Base-by-base conservation (phyloP, 2,329 filamentous ascomycete species). In the Didymella pinodella region DNA sequence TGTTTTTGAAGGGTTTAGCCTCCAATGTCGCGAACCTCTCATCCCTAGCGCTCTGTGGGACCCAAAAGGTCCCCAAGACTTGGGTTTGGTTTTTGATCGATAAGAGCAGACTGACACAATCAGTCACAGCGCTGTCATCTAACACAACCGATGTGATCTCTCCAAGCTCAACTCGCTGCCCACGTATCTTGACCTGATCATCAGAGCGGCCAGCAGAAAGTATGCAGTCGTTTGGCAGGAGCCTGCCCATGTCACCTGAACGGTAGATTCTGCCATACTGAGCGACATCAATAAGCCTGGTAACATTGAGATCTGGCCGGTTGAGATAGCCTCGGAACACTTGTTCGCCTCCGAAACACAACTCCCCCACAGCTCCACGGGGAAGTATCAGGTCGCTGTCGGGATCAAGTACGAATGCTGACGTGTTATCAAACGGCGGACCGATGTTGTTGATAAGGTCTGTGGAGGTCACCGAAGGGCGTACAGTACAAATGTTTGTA, bases 281-380 rank as follows among this genome's bases (percentile, higher is more conserved):
- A 0, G 88, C 83, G 69, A 96, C 90, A 0, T 86, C 64, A 47
- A 94, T 81, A 59, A 96, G 91, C 66, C 88, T 92, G 12, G 82
- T 77, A 0, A 80, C 75, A 0, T 89, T 92, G 40, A 91, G 77
- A 3, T 84, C 81, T 0, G 86, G 83, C 74, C 85, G 81, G 57
- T 89, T 86, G 28, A 95, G 81, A 69, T 94, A 96, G 1, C 91
- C 92, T 38, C 84, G 82, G 41, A 83, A 86, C 5, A 97, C 86
- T 76, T 97, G 93, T 48, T 91, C 86, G 11, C 93, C 93, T 14
- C 92, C 92, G 73, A 96, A 95, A 69, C 91, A 96, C 7, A 96
- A 82, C 73, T 97, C 93, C 11, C 93, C 93, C 16, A 92, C 80
- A 62, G 86, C 90, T 3, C 92, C 92, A 7, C 85, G 74, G 0